Evolutionary conservation across 371 early-diverging fungal species (phyloP).

Genomic region (Mortierella sp.): DNA sequence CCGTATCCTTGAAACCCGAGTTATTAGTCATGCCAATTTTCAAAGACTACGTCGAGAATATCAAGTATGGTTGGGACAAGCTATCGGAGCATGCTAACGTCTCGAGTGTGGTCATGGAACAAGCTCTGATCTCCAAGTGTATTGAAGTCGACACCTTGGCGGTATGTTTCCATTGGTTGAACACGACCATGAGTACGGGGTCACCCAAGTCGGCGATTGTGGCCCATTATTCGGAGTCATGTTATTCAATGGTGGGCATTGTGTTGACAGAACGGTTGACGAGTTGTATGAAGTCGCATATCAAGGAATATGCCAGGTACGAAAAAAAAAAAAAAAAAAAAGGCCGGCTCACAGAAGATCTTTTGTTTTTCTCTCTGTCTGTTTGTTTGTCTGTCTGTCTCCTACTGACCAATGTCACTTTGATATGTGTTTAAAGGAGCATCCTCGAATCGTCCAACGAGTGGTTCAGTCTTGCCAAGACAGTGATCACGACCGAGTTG

Average conservation of each 20-base stretch:
- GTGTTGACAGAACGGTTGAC: constrained; percentile 39
- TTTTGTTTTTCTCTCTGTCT: not conserved
- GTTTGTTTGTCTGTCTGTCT: too few species aligned
- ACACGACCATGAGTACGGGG: constrained; percentile 52
- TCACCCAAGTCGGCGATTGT: constrained; percentile 48
- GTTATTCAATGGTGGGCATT: constrained; percentile 53
- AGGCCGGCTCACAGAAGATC: too few species aligned
- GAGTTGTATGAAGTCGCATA: constrained; percentile 44
- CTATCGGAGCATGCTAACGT: constrained; percentile 52
- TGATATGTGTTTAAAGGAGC: constrained; percentile 18
- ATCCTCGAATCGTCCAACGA: constrained; percentile 47
- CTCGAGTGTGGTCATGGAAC: constrained; percentile 52
- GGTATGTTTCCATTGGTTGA: constrained; percentile 56
- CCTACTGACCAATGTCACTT: too few species aligned
- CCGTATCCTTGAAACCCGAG: constrained; percentile 50
- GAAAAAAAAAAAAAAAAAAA: too few species aligned
- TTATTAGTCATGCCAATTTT: constrained; percentile 38
- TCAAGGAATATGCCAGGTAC: constrained; percentile 53
- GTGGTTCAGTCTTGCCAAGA: constrained; percentile 47
- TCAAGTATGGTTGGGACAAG: constrained; percentile 54
- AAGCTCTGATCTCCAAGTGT: constrained; percentile 64
- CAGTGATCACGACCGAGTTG: constrained; percentile 30
- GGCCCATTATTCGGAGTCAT: constrained; percentile 49
- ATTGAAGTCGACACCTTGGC: constrained; percentile 67
- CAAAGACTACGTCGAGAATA: constrained; percentile 46